phyloP scores from a whole-genome alignment of 805 yeast species.

The Candida rishiriensis region DNA sequence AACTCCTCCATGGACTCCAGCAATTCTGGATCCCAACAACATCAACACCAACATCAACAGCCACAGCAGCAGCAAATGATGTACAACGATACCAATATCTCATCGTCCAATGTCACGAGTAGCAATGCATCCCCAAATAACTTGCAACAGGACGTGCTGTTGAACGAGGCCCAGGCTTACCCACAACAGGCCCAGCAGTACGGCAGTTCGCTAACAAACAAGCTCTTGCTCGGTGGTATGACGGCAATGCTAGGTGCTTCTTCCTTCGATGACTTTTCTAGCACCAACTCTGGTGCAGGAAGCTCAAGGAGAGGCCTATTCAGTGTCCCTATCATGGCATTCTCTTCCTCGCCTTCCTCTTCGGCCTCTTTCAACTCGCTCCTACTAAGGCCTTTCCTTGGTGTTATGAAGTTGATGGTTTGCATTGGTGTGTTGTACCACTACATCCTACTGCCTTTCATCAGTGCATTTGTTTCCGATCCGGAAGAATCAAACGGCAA shows the following conservation, averaged over 20 bases:
- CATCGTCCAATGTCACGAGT: constrained; percentile 14
- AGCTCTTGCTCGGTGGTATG: constrained; percentile 57
- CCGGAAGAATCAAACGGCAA: constrained; percentile 4
- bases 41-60: constrained; percentile 1
- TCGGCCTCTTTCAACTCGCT: constrained; percentile 14
- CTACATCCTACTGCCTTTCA: constrained; percentile 16
- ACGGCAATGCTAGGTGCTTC: constrained; percentile 63
- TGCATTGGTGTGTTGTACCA: constrained; percentile 18
- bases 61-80: constrained; percentile 6
- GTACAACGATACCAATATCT: constrained; percentile 21
- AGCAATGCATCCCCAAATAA: constrained; percentile 11
- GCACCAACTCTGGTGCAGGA: constrained; percentile 8
- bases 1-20: constrained; percentile 15
- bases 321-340: constrained; percentile 27
- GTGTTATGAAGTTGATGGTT: constrained; percentile 23
- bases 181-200: constrained; percentile 13
- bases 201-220: constrained; percentile 33
- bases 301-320: constrained; percentile 22
- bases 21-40: constrained; percentile 13
- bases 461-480: constrained; percentile 2
- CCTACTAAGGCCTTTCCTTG: constrained; percentile 23
- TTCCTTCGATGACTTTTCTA: constrained; percentile 44
- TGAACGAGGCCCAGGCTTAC: constrained; percentile 8
- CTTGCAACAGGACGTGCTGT: constrained; percentile 4
- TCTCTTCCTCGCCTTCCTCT: constrained; percentile 17